These are phyloP conservation scores for Warburgia ugandensis DNA, from an alignment of 164 flowering plant genomes.

Conservation along the genomic window DNA sequence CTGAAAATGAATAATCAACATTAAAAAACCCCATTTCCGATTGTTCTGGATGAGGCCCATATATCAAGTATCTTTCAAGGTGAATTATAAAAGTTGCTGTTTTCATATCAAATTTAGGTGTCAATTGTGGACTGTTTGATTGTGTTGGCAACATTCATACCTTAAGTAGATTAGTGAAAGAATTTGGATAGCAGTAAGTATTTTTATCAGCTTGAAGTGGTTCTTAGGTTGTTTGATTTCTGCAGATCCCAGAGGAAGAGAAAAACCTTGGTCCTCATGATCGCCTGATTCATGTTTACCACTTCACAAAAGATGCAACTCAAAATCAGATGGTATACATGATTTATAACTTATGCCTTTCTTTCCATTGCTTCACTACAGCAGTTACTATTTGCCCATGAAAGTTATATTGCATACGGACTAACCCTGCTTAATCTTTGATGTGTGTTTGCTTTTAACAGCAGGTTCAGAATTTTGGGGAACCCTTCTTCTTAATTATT, in stretches of 20 bases:
- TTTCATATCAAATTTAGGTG: too few relatives aligned
- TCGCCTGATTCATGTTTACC: slow-evolving; percentile 93
- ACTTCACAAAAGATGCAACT: slow-evolving; percentile 74
- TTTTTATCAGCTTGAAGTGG: too few relatives aligned
- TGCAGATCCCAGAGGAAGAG: slow-evolving; percentile 97
- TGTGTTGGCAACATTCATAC: too few relatives aligned
- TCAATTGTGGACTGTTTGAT: too few relatives aligned
- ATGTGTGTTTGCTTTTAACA: slow-evolving; percentile 20
- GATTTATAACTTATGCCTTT: not conserved
- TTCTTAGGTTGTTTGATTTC: slow-evolving; percentile 6
- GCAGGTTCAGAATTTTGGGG: slow-evolving; percentile 98
- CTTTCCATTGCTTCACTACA: slow-evolving; percentile 1
- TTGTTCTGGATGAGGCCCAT: too few relatives aligned
- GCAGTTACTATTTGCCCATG: not conserved
- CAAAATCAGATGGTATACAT: slow-evolving; percentile 73
- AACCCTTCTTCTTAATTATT: slow-evolving; percentile 90
- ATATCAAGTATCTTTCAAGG: too few relatives aligned
- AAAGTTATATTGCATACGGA: not conserved
- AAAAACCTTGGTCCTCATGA: slow-evolving; percentile 85
- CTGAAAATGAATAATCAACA: too few relatives aligned
- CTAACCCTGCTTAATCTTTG: not conserved
- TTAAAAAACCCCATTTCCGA: too few relatives aligned
- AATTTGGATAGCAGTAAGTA: too few relatives aligned
- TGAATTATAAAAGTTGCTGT: too few relatives aligned
- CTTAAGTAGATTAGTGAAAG: too few relatives aligned